A percentile compares a stretch with the other conserved stretches of the same genome.
Conservation (phyloP, 306 rosid genomes). For the Prunus fruticosa region DNA sequence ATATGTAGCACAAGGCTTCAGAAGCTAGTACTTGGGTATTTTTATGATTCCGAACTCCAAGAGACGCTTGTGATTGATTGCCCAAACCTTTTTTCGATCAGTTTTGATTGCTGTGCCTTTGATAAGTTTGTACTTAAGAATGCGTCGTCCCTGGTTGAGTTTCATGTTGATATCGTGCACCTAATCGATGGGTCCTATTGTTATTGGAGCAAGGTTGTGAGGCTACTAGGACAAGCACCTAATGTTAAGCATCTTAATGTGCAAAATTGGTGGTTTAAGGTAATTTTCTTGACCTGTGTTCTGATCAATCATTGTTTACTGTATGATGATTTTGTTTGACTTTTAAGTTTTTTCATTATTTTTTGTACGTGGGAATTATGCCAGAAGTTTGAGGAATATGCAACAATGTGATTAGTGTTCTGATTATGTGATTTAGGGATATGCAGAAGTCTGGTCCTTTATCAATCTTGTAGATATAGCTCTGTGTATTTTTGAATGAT, state of each 20-base stretch:
- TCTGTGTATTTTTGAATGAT: not conserved
- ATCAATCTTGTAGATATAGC: not conserved
- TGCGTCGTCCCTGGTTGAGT: not conserved
- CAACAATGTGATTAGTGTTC: not conserved
- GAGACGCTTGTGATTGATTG: conserved; percentile 2
- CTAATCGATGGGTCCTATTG: not conserved
- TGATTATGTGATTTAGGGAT: not conserved
- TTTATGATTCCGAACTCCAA: not conserved
- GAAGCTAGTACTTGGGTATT: not conserved
- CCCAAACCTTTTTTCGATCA: not conserved
- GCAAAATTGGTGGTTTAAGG: conserved; percentile 10
- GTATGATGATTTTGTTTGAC: not conserved
- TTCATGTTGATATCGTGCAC: not conserved
- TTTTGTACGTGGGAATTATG: not conserved
- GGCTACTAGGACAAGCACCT: not conserved
- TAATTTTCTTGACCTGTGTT: not conserved
- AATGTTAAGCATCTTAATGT: not conserved
- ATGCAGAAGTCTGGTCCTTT: too few species aligned
- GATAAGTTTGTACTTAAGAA: not conserved
- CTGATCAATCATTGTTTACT: not conserved
- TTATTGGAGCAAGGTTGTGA: not conserved
- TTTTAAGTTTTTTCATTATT: not conserved
- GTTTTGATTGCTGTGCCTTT: not conserved
- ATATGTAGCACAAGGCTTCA: not conserved
- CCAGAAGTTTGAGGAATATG: not conserved